These are phyloP conservation scores for Silene vulgaris DNA, from an alignment of 179 eudicot species.

Conservation along the genomic window DNA sequence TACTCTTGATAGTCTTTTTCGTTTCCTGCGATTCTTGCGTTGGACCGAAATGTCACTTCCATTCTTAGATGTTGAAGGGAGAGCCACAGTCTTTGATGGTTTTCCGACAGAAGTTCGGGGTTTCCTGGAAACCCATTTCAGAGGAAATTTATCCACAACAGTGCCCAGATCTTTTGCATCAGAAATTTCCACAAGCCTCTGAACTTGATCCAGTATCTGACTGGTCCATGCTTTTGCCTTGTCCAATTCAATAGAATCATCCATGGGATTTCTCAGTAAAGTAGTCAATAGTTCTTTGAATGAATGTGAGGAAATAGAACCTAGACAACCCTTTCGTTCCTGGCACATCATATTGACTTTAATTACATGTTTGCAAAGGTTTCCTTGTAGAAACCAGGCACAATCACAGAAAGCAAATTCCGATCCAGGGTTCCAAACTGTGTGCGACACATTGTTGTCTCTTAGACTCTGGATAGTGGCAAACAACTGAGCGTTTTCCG, in stretches of 20 bases:
- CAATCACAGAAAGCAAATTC: constrained; percentile 92
- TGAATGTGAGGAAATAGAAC: constrained; percentile 61
- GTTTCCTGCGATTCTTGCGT: constrained; percentile 40
- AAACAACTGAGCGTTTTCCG: constrained; percentile 39
- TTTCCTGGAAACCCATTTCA: constrained; percentile 65
- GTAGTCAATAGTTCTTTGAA: constrained; percentile 43
- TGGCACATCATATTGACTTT: constrained; percentile 78
- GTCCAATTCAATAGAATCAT: constrained; percentile 71
- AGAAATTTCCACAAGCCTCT: constrained; percentile 55
- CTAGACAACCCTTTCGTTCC: constrained; percentile 28
- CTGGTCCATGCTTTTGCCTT: constrained; percentile 67
- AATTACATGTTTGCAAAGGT: constrained; percentile 80
- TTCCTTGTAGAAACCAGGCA: constrained; percentile 81
- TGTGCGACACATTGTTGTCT: constrained; percentile 35
- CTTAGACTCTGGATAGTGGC: constrained; percentile 68
- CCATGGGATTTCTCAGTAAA: constrained; percentile 55
- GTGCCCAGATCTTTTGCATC: constrained; percentile 40
- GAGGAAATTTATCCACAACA: constrained; percentile 50
- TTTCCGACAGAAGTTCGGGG: constrained; percentile 42
- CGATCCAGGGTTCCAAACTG: constrained; percentile 80
- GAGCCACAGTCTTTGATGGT: constrained; percentile 27
- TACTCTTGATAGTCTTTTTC: constrained; percentile 41
- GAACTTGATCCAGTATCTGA: constrained; percentile 61
- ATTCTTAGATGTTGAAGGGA: constrained; percentile 32
- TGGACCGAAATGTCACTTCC: constrained; percentile 16